These are phyloP conservation scores for Chlorella sp. DNA, from an alignment of 139 green algal species.

Conservation along the genomic window DNA sequence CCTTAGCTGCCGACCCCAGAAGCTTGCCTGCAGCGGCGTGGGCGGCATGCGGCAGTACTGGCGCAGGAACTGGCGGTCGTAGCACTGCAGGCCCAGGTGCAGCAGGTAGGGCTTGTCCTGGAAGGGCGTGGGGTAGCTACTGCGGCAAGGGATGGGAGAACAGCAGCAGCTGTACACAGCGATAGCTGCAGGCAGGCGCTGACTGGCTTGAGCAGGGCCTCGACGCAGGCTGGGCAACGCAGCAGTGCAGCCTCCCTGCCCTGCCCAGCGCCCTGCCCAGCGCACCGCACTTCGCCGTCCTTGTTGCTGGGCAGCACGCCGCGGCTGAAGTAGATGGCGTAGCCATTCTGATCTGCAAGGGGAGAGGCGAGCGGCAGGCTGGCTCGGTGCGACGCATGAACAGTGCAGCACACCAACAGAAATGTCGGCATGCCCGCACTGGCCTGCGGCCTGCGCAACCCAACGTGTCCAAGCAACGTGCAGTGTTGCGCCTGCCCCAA, in stretches of 20 bases:
- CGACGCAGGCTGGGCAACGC: not conserved
- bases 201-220: not conserved
- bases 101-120: conserved; percentile 65
- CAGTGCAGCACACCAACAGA: too few species aligned
- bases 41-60: conserved; percentile 57
- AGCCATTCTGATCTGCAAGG: conserved; percentile 57
- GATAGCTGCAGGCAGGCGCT: not conserved
- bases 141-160: not conserved
- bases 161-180: not conserved
- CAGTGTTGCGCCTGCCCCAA: too few species aligned
- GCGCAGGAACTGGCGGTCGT: conserved; percentile 65
- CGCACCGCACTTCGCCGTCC: conserved; percentile 39
- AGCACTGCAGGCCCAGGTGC: conserved; percentile 75
- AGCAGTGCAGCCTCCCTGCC: not conserved
- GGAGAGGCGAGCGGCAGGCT: too few species aligned
- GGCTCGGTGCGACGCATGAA: not conserved
- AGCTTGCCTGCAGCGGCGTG: conserved; percentile 58
- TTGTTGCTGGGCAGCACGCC: conserved; percentile 80
- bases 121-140: conserved; percentile 50
- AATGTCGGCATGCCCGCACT: too few species aligned
- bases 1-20: too few species aligned
- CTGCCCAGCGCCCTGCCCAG: not conserved
- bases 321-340: conserved; percentile 79
- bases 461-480: too few species aligned
- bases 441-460: too few species aligned